Percentiles rank a stretch among this genome's conserved stretches.
Evolutionary conservation across 75 land plant species (phyloP).

Genomic region (Cryptomeria japonica): DNA sequence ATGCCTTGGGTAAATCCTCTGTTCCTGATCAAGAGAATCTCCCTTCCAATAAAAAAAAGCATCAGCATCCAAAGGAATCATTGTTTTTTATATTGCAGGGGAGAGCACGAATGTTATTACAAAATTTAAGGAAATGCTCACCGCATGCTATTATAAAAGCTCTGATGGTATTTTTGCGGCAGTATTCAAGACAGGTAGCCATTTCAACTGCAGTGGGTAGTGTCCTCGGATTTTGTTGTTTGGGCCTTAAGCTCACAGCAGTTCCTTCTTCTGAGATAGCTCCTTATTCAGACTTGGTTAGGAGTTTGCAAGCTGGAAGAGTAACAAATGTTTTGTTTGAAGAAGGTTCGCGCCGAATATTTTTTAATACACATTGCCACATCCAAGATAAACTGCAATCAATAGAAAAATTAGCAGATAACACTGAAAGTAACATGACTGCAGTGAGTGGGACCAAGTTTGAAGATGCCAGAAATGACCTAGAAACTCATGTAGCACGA

Average conservation of each 20-base stretch:
- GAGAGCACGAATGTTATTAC: slow-evolving; percentile 31
- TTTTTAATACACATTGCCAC: slow-evolving; percentile 45
- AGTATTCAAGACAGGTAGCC: slow-evolving; percentile 36
- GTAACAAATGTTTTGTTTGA: slow-evolving; percentile 75
- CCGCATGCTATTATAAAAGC: slow-evolving; percentile 23
- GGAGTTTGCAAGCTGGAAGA: slow-evolving; percentile 49
- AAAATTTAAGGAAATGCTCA: slow-evolving; percentile 31
- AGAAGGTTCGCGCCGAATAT: slow-evolving; percentile 83
- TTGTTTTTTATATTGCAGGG: slow-evolving; percentile 43
- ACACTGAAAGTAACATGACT: slow-evolving; percentile 1
- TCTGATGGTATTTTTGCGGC: slow-evolving; percentile 22
- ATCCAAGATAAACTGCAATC: background rate
- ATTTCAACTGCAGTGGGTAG: slow-evolving; percentile 28
- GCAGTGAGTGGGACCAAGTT: background rate
- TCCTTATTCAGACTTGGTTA: slow-evolving; percentile 79
- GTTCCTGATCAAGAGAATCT: background rate
- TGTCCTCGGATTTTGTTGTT: slow-evolving; percentile 46
- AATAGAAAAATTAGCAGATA: background rate
- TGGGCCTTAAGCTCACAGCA: slow-evolving; percentile 53
- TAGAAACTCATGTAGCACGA: background rate
- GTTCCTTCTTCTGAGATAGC: slow-evolving; percentile 51
- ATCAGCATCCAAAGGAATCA: slow-evolving; percentile 2
- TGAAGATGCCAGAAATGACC: slow-evolving; percentile 6
- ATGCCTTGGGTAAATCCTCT: background rate
- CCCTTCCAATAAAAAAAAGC: background rate